Conservation (phyloP, 441 rosid genomes). For the Croton laevigatus region DNA sequence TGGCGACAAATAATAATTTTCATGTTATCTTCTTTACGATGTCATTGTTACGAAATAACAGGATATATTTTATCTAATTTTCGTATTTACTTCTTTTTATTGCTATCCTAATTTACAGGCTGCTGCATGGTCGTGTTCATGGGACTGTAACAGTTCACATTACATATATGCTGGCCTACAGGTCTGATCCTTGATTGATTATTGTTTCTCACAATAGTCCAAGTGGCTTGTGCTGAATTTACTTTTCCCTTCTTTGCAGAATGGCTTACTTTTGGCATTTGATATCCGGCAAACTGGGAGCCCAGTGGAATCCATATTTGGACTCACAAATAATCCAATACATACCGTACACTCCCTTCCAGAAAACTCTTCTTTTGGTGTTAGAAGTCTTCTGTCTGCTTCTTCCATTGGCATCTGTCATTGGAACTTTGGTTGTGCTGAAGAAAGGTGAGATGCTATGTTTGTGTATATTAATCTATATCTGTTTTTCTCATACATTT, state of each 20-base stretch:
- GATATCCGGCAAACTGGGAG: constrained; percentile 74
- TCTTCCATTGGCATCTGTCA: constrained; percentile 76
- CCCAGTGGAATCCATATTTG: constrained; percentile 51
- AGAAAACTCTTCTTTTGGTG: constrained; percentile 33
- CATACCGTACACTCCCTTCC: constrained; percentile 65
- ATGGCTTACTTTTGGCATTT: constrained; percentile 68
- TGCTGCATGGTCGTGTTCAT: constrained; percentile 94
- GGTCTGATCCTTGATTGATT: constrained; percentile 38
- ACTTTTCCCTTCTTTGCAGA: constrained; percentile 35
- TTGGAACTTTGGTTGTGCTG: constrained; percentile 56
- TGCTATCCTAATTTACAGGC: constrained; percentile 42
- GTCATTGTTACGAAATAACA: not conserved
- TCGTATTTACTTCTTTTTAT: constrained; percentile 8
- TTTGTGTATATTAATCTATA: not conserved
- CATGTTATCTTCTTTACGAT: not conserved
- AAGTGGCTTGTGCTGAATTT: constrained; percentile 1
- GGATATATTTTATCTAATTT: not conserved
- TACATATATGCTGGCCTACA: constrained; percentile 82
- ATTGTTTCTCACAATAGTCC: constrained; percentile 11
- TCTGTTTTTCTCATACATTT: not conserved
- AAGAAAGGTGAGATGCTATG: constrained; percentile 51
- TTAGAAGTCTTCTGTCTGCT: constrained; percentile 54
- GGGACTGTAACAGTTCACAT: constrained; percentile 66
- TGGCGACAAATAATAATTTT: not conserved
- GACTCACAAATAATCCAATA: constrained; percentile 67